phyloP scores from a whole-genome alignment of 345 rosid species.

The Lumnitzera littorea region DNA sequence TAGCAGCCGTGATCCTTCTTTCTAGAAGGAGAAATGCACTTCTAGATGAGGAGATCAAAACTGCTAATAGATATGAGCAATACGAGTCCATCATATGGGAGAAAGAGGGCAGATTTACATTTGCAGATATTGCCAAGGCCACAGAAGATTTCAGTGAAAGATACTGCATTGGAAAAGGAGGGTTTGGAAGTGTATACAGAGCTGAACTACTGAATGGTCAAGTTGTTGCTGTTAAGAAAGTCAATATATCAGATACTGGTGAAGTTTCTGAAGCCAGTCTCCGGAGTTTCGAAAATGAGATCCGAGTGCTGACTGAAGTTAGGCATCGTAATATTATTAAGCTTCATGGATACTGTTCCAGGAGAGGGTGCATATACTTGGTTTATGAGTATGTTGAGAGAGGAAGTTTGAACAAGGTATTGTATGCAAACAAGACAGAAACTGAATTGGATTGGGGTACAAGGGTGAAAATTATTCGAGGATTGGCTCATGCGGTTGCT shows the following conservation, averaged over 20 bases:
- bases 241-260: slow-evolving; percentile 25
- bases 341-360: slow-evolving; percentile 56
- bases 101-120: slow-evolving; percentile 47
- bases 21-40: slow-evolving; percentile 8
- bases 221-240: slow-evolving; percentile 51
- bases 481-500: slow-evolving; percentile 64
- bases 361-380: slow-evolving; percentile 36
- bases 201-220: slow-evolving; percentile 38
- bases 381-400: slow-evolving; percentile 51
- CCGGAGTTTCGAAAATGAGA: slow-evolving; percentile 51
- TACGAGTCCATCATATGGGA: slow-evolving; percentile 43
- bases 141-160: slow-evolving; percentile 40
- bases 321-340: slow-evolving; percentile 61
- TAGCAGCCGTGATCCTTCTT: slow-evolving; percentile 8
- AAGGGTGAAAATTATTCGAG: slow-evolving; percentile 40
- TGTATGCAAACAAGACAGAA: slow-evolving; percentile 32
- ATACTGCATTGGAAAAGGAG: slow-evolving; percentile 60
- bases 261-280: slow-evolving; percentile 29
- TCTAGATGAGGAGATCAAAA: slow-evolving; percentile 26
- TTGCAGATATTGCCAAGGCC: slow-evolving; percentile 49
- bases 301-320: slow-evolving; percentile 38
- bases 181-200: slow-evolving; percentile 57
- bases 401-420: slow-evolving; percentile 43
- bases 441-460: slow-evolving; percentile 33
- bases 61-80: background rate